phyloP scores from a whole-genome alignment of 2,329 filamentous ascomycete species.

The Tolypocladium inflatum region DNA sequence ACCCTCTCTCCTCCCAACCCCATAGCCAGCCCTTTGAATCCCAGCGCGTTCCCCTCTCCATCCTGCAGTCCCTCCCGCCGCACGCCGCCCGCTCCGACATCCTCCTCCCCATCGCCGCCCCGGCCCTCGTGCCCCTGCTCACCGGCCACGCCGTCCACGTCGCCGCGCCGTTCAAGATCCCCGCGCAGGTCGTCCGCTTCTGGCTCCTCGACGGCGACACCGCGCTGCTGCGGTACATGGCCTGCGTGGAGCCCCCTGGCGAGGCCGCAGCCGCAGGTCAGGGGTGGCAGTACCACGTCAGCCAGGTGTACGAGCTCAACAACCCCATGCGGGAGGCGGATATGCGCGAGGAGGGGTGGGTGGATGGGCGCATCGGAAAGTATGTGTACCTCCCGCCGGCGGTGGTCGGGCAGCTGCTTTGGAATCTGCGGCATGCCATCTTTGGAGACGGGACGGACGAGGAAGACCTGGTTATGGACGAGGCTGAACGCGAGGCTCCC shows the following conservation, averaged over 20 bases:
- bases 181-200: slow-evolving; percentile 44
- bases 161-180: slow-evolving; percentile 46
- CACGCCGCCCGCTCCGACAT: slow-evolving; percentile 43
- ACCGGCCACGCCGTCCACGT: slow-evolving; percentile 43
- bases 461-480: slow-evolving; percentile 4
- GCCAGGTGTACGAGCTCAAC: slow-evolving; percentile 52
- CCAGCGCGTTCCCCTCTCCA: slow-evolving; percentile 41
- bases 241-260: slow-evolving; percentile 35
- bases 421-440: slow-evolving; percentile 46
- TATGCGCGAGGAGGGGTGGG: slow-evolving; percentile 46
- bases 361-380: slow-evolving; percentile 37
- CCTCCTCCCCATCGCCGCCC: slow-evolving; percentile 38
- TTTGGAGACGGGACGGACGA: slow-evolving; percentile 16
- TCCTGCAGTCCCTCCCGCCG: slow-evolving; percentile 36
- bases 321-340: slow-evolving; percentile 42
- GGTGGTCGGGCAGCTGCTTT: slow-evolving; percentile 46
- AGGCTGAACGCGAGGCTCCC: neutral
- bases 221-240: slow-evolving; percentile 49
- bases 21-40: slow-evolving; percentile 25
- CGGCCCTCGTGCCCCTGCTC: slow-evolving; percentile 38
- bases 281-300: slow-evolving; percentile 14
- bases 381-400: slow-evolving; percentile 47
- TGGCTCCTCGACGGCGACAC: slow-evolving; percentile 50
- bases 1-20: slow-evolving; percentile 9
- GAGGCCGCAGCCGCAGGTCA: slow-evolving; percentile 24